These are phyloP conservation scores for Populus hybrid DNA, from an alignment of 441 rosid genomes.

Conservation along the genomic window DNA sequence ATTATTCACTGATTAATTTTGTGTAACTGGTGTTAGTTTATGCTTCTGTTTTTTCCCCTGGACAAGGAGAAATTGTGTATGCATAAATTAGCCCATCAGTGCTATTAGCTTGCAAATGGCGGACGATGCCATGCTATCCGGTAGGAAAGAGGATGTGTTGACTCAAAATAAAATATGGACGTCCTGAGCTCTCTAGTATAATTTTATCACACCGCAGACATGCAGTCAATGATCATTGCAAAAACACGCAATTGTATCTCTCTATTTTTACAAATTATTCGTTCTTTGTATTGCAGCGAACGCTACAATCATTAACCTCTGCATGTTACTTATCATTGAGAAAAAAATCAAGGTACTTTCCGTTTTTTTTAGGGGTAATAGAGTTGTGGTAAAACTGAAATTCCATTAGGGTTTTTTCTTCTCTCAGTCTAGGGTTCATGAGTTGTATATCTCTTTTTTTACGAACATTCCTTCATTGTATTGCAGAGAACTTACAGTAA, in stretches of 20 bases:
- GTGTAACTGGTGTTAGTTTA: too few species aligned
- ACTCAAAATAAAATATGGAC: not conserved
- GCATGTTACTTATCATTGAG: too few species aligned
- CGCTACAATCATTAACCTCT: too few species aligned
- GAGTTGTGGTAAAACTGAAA: not conserved
- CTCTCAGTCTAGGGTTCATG: not conserved
- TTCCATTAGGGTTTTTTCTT: not conserved
- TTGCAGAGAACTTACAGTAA: not conserved
- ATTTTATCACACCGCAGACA: not conserved
- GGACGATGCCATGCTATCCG: too few species aligned
- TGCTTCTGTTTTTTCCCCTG: too few species aligned
- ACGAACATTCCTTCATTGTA: not conserved
- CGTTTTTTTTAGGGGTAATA: not conserved
- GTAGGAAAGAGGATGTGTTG: not conserved
- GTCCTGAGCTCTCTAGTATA: not conserved
- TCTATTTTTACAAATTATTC: too few species aligned
- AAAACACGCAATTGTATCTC: not conserved
- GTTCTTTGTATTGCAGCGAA: too few species aligned
- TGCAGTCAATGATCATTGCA: not conserved
- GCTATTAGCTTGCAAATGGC: too few species aligned
- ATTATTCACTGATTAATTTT: too few species aligned
- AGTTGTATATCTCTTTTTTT: not conserved
- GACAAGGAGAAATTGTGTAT: too few species aligned
- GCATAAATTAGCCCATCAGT: too few species aligned
- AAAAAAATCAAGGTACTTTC: not conserved